Percentiles rank a stretch among this genome's conserved stretches.
These are phyloP conservation scores for Orbilia oligospora DNA, from an alignment of 2,329 filamentous ascomycete genomes.

Conservation along the genomic window DNA sequence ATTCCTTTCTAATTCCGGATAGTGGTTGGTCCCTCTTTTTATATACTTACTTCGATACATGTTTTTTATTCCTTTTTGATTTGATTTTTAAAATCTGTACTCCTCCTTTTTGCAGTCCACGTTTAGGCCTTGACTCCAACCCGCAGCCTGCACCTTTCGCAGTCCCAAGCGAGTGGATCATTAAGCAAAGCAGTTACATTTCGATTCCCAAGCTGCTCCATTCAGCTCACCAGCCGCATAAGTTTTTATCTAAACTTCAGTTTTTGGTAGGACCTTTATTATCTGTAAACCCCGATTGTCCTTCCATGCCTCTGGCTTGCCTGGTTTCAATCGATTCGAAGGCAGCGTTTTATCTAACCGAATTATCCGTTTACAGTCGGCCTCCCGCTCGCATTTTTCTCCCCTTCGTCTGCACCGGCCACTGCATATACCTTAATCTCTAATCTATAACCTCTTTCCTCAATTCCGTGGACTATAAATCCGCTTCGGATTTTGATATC, in stretches of 20 bases:
- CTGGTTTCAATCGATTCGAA: slow-evolving; percentile 57
- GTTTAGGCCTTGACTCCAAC: slow-evolving; percentile 44
- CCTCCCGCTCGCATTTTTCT: slow-evolving; percentile 55
- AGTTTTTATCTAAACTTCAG: slow-evolving; percentile 53
- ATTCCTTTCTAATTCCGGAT: slow-evolving; percentile 60
- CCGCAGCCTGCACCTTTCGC: slow-evolving; percentile 50
- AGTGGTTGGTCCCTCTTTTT: slow-evolving; percentile 46
- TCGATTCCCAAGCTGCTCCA: slow-evolving; percentile 36
- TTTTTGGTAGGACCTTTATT: slow-evolving; percentile 56
- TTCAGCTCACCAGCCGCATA: slow-evolving; percentile 53
- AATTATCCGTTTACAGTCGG: slow-evolving; percentile 59
- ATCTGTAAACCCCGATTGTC: slow-evolving; percentile 40
- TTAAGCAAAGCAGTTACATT: slow-evolving; percentile 36
- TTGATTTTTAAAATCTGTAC: slow-evolving; percentile 21
- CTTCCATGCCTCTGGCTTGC: slow-evolving; percentile 49
- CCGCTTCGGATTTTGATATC: slow-evolving; percentile 51
- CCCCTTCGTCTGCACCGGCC: slow-evolving; percentile 49
- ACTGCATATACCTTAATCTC: slow-evolving; percentile 59
- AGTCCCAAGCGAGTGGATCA: slow-evolving; percentile 53
- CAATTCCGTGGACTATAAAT: slow-evolving; percentile 59
- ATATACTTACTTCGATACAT: slow-evolving; percentile 47
- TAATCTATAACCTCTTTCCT: slow-evolving; percentile 58
- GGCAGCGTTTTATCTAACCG: slow-evolving; percentile 60
- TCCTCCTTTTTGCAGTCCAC: slow-evolving; percentile 49
- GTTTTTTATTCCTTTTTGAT: slow-evolving; percentile 47